Evolutionary conservation across 108 stramenopile species (phyloP).

Genomic region (Pseudonitzschia delicatissima): DNA sequence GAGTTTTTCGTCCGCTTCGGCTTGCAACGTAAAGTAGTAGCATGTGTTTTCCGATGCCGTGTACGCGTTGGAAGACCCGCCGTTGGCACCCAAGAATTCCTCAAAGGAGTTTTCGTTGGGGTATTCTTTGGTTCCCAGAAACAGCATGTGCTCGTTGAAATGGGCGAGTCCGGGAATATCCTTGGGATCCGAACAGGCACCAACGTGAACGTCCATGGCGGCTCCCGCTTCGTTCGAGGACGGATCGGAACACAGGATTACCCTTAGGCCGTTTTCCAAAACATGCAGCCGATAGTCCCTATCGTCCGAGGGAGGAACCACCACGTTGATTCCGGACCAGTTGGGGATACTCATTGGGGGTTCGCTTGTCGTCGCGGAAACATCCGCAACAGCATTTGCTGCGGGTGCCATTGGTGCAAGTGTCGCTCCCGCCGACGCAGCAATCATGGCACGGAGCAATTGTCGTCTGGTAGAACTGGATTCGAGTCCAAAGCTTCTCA

Average conservation of each 20-base stretch:
- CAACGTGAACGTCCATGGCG: constrained; percentile 91
- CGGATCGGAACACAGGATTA: constrained; percentile 84
- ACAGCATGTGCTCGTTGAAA: constrained; percentile 79
- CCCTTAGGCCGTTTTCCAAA: constrained; percentile 63
- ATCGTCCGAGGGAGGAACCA: constrained; percentile 71
- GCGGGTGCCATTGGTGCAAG: background rate
- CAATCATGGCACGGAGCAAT: constrained; percentile 53
- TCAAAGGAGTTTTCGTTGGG: constrained; percentile 81
- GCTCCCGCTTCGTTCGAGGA: constrained; percentile 76
- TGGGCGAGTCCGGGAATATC: constrained; percentile 88
- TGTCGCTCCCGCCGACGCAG: constrained; percentile 26
- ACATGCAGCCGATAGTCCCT: constrained; percentile 55
- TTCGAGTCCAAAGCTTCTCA: too few species aligned
- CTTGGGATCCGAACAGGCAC: constrained; percentile 79
- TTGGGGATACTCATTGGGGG: constrained; percentile 12
- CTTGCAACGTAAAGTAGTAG: constrained; percentile 90
- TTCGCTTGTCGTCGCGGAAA: background rate
- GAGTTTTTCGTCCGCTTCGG: constrained; percentile 54
- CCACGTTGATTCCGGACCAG: constrained; percentile 39
- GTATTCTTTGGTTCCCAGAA: constrained; percentile 86
- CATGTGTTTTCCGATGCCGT: constrained; percentile 91
- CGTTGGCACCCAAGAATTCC: constrained; percentile 69
- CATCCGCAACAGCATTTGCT: background rate
- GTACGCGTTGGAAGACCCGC: constrained; percentile 85
- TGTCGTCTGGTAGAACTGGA: constrained; percentile 40